Conservation (phyloP, 495 filamentous ascomycete genomes). For the Penicillium diatomitis region DNA sequence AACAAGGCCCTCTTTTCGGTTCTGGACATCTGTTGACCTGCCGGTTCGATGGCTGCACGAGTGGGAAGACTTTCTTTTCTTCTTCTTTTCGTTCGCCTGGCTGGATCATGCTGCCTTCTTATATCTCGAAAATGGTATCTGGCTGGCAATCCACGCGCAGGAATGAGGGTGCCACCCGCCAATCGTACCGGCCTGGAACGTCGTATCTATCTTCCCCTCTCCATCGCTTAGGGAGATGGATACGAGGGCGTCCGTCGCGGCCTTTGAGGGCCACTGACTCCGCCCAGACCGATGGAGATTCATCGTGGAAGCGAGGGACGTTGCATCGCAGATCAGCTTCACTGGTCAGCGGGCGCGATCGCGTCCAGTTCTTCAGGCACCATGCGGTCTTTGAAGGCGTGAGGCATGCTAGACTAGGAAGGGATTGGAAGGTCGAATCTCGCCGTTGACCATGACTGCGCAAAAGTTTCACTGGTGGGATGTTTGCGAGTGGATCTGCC, state of each 20-base stretch:
- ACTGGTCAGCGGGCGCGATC: neutral
- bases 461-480: neutral
- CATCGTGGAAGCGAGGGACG: neutral
- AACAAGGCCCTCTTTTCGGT: neutral
- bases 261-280: neutral
- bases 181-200: neutral
- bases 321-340: conserved; percentile 3
- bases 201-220: neutral
- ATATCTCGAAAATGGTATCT: conserved; percentile 1
- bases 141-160: neutral
- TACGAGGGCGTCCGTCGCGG: neutral
- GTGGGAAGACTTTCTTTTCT: no score
- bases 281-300: no score
- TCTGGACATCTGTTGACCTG: neutral
- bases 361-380: no score
- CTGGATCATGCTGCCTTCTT: conserved; percentile 4
- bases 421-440: neutral
- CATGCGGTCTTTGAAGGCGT: no score
- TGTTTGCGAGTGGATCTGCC: neutral
- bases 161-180: neutral
- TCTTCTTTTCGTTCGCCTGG: no score
- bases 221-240: neutral
- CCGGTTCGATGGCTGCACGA: no score
- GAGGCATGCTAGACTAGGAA: neutral
- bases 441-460: neutral